Evolutionary conservation across 2,329 filamentous ascomycete genomes (phyloP).

Genomic region (Exophiala alcalophila): DNA sequence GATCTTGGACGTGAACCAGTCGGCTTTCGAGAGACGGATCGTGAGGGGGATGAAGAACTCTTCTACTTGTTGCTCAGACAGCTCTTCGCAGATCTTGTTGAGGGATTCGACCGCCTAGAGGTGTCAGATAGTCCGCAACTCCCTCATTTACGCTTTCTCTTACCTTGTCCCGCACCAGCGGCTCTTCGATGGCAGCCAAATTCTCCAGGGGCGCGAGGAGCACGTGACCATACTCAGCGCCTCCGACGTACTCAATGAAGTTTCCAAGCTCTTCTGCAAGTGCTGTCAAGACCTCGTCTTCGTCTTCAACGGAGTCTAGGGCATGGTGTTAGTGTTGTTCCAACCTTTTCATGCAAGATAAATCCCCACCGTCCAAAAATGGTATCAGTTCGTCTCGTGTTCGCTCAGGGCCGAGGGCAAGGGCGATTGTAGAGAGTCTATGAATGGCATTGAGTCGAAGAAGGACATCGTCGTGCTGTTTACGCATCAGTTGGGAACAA

Average conservation of each 20-base stretch:
- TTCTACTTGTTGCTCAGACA: constrained; percentile 90
- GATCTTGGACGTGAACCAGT: constrained; percentile 99
- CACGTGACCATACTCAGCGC: constrained; percentile 89
- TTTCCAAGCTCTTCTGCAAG: constrained; percentile 93
- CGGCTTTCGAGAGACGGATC: constrained; percentile 93
- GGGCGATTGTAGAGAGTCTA: constrained; percentile 94
- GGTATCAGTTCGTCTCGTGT: constrained; percentile 98
- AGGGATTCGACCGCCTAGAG: constrained; percentile 90
- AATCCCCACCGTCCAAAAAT: constrained; percentile 81
- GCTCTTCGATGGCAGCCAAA: constrained; percentile 96
- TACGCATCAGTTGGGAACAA: constrained; percentile 28
- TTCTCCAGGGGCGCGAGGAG: constrained; percentile 97
- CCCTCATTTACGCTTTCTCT: constrained; percentile 8
- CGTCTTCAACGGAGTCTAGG: constrained; percentile 95
- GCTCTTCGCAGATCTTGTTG: constrained; percentile 96
- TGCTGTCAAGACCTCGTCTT: constrained; percentile 96
- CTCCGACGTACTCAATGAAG: constrained; percentile 97
- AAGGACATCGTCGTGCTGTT: constrained; percentile 94
- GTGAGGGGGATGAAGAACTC: constrained; percentile 96
- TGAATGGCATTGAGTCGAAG: constrained; percentile 98
- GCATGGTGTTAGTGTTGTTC: constrained; percentile 20
- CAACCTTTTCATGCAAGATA: constrained; percentile 27
- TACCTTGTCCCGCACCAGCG: constrained; percentile 96
- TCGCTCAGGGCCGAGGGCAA: constrained; percentile 91
- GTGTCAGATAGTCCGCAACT: constrained; percentile 17